Evolutionary conservation across 257 asterid genomes (phyloP), one percentile per base, ranked within the genome.

Genomic region (Plantago major): DNA sequence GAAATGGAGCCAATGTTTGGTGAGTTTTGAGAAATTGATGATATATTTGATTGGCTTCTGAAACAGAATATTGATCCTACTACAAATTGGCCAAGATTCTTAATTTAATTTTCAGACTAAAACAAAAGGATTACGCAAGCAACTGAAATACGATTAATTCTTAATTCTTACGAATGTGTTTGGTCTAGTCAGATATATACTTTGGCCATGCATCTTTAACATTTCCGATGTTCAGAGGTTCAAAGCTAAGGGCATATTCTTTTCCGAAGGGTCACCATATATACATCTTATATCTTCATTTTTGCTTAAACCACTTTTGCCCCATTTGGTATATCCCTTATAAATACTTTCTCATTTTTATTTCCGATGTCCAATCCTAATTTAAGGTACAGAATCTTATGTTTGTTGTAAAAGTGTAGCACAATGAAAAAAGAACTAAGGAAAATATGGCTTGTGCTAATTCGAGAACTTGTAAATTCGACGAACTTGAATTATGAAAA

Each of bases 111-210:
- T n/a, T 7, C 10, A 6, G 37, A 52, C 51, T 50, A 12, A 12
- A 45, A 52, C 40, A 4, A 5, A 33, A 33, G 40, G 66, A 43
- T 44, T 62, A 17, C 26, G 17, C 30, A 38, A 47, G 55, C 11
- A 15, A 5, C 17, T 17, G 43, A 54, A 33, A 6, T 37, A 15
- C 49, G 19, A 46, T n/a, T n/a, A n/a, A n/a, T 62, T 54, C 38
- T 49, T 49, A 19, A 65, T 67, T 65, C 19, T 6, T 30, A 5
- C 38, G 26, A 11, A 60, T 54, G 82, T 76, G 88, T 43, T 11
- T 33, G 33, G 72, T 79, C 89, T 67, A 74, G 49, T 82, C 85
- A 79, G 69, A 22, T 22, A 2, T 22, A 65, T 49, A 40, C 54
- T 52, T 66, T 66, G 40, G 40, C 40, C 54, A 62, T 59, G 44